phyloP scores from a whole-genome alignment of 2,329 filamentous ascomycete genomes.

The Colletotrichum eleusines region DNA sequence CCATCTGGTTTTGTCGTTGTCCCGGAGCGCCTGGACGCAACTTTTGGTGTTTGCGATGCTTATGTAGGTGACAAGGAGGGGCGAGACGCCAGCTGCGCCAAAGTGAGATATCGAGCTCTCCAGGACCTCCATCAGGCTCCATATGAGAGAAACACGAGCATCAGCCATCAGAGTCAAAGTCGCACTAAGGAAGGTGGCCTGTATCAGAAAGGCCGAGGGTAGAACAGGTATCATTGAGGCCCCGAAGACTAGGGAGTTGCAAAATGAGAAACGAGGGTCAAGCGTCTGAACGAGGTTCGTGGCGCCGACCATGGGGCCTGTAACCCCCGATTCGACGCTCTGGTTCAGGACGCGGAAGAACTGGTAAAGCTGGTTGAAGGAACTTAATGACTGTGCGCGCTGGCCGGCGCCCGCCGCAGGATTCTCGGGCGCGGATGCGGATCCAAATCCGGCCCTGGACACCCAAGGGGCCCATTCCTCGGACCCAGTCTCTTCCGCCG shows the following conservation, averaged over 20 bases:
- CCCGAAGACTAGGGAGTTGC: slow-evolving; percentile 54
- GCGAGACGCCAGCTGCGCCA: slow-evolving; percentile 51
- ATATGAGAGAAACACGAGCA: slow-evolving; percentile 52
- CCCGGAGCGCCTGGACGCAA: slow-evolving; percentile 48
- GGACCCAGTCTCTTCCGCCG: slow-evolving; percentile 73
- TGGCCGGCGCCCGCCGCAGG: slow-evolving; percentile 36
- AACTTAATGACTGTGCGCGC: slow-evolving; percentile 53
- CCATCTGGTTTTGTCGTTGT: slow-evolving; percentile 52
- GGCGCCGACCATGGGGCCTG: slow-evolving; percentile 37
- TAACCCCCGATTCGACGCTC: slow-evolving; percentile 43
- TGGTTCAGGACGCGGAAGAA: slow-evolving; percentile 53
- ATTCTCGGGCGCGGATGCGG: slow-evolving; percentile 49
- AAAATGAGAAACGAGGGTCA: slow-evolving; percentile 53
- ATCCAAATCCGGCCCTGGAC: slow-evolving; percentile 58
- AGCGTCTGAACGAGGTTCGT: slow-evolving; percentile 51
- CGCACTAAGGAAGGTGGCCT: slow-evolving; percentile 54
- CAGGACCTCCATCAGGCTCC: slow-evolving; percentile 52
- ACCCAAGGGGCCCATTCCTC: slow-evolving; percentile 83
- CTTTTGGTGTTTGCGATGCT: slow-evolving; percentile 52
- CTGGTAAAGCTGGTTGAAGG: slow-evolving; percentile 57
- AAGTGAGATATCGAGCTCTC: slow-evolving; percentile 48
- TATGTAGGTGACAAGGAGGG: slow-evolving; percentile 51
- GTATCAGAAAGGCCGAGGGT: slow-evolving; percentile 53
- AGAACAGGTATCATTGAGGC: slow-evolving; percentile 49
- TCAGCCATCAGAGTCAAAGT: slow-evolving; percentile 51